Conservation (phyloP, 495 filamentous ascomycete genomes). For the Peziza echinospora region DNA sequence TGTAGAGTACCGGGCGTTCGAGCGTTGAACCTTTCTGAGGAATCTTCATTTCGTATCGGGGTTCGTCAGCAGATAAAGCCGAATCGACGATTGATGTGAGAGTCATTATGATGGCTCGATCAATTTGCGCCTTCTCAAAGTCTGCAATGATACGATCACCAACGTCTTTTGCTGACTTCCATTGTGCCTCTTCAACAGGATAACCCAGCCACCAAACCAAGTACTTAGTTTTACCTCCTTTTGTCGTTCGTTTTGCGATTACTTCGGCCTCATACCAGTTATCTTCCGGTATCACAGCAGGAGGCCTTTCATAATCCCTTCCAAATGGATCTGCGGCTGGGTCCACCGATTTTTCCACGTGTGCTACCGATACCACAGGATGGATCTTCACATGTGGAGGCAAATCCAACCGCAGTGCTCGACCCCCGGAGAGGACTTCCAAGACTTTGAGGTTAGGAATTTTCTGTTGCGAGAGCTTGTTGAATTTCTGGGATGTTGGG, state of each 20-base stretch:
- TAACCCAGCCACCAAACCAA: background rate
- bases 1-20: constrained; percentile 4
- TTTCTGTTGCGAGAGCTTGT: constrained; percentile 1
- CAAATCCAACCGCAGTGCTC: background rate
- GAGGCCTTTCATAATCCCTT: background rate
- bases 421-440: background rate
- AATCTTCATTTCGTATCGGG: background rate
- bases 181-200: background rate
- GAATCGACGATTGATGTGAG: too few relatives aligned
- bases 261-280: background rate
- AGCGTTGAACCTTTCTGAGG: background rate
- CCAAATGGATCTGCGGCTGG: background rate
- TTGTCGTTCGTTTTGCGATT: background rate
- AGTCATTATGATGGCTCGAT: too few relatives aligned
- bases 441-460: background rate
- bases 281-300: background rate
- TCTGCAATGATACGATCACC: background rate
- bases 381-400: background rate
- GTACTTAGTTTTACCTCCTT: background rate
- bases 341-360: background rate
- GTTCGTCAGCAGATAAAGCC: too few relatives aligned
- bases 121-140: background rate
- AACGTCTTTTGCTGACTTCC: background rate
- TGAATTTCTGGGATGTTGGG: background rate
- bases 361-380: background rate